Conservation (phyloP, 352 stramenopile species). For the Globisporangium solare region DNA sequence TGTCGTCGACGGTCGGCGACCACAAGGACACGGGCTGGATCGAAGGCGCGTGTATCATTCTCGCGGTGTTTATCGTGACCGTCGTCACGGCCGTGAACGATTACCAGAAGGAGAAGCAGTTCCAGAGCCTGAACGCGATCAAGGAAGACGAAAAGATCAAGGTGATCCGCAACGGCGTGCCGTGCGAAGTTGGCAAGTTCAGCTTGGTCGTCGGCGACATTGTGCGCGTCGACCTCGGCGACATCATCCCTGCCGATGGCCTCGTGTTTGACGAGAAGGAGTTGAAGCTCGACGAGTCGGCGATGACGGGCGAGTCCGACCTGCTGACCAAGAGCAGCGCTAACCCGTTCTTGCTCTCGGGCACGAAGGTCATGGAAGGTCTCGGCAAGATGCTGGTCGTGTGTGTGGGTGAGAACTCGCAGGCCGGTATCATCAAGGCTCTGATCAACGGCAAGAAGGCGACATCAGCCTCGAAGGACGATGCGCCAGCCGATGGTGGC, state of each 20-base stretch:
- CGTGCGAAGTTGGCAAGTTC: constrained; percentile 58
- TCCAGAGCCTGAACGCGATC: constrained; percentile 72
- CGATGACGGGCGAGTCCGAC: constrained; percentile 89
- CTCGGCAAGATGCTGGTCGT: constrained; percentile 88
- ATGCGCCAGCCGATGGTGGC: constrained; percentile 9
- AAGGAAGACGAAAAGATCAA: constrained; percentile 82
- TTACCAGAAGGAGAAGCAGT: constrained; percentile 90
- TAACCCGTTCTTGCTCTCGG: constrained; percentile 88
- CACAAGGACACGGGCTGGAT: constrained; percentile 72
- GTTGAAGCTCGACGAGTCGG: constrained; percentile 87
- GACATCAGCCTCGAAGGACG: constrained; percentile 29
- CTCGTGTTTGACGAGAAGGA: constrained; percentile 83
- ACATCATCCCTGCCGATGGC: constrained; percentile 88
- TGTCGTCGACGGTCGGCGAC: constrained; percentile 51
- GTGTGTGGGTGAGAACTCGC: constrained; percentile 87
- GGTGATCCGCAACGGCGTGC: constrained; percentile 57
- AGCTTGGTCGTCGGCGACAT: constrained; percentile 90
- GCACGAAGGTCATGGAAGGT: constrained; percentile 91
- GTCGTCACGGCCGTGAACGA: constrained; percentile 87
- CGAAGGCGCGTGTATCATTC: constrained; percentile 86
- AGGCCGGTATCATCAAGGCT: constrained; percentile 88
- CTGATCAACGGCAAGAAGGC: constrained; percentile 79
- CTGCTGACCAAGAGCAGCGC: constrained; percentile 69
- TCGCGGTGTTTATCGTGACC: constrained; percentile 86
- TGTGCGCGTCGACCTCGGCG: constrained; percentile 73